Evolutionary conservation across 768 basidiomycete species (phyloP).

Genomic region (Holtermanniella nyarrowii): DNA sequence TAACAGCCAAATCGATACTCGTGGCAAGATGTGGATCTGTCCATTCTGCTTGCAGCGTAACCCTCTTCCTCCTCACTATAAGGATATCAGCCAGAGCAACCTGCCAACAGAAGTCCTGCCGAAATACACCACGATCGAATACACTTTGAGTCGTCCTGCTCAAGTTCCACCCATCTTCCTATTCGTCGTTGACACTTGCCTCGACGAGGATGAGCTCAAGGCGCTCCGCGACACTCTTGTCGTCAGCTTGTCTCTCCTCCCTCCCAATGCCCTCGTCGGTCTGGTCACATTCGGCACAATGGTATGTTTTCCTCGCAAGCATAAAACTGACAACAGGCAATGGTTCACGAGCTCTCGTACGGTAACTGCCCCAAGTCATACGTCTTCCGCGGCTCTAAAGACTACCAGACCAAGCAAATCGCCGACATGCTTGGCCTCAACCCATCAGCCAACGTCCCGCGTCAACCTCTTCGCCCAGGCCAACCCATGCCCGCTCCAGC

Average conservation of each 20-base stretch:
- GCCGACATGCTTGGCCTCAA: slow-evolving; percentile 93
- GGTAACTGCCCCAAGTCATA: slow-evolving; percentile 94
- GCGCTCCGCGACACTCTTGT: slow-evolving; percentile 90
- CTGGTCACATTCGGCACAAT: slow-evolving; percentile 95
- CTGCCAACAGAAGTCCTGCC: slow-evolving; percentile 90
- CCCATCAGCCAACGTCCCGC: slow-evolving; percentile 42
- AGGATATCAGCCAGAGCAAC: slow-evolving; percentile 94
- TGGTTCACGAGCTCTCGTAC: slow-evolving; percentile 97
- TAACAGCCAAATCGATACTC: slow-evolving; percentile 94
- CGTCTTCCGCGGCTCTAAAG: slow-evolving; percentile 96
- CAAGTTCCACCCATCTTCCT: slow-evolving; percentile 93
- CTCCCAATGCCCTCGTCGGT: slow-evolving; percentile 88
- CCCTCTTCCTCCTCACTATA: slow-evolving; percentile 96
- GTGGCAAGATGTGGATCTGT: slow-evolving; percentile 98
- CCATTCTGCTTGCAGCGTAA: slow-evolving; percentile 96
- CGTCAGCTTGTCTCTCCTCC: slow-evolving; percentile 82
- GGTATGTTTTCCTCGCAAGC: slow-evolving; percentile 46
- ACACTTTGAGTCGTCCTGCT: slow-evolving; percentile 85
- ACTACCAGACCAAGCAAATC: slow-evolving; percentile 90
- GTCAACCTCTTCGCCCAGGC: slow-evolving; percentile 31
- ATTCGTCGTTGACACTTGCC: slow-evolving; percentile 92
- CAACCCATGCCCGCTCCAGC: slow-evolving; percentile 39
- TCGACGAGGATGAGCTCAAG: slow-evolving; percentile 84
- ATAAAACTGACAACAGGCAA: slow-evolving; percentile 50
- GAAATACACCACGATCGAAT: slow-evolving; percentile 99